Evolutionary conservation across 176 grass and related monocot species (phyloP), one percentile per base, ranked within the genome.

Genomic region (Echinochloa phyllopogon): DNA sequence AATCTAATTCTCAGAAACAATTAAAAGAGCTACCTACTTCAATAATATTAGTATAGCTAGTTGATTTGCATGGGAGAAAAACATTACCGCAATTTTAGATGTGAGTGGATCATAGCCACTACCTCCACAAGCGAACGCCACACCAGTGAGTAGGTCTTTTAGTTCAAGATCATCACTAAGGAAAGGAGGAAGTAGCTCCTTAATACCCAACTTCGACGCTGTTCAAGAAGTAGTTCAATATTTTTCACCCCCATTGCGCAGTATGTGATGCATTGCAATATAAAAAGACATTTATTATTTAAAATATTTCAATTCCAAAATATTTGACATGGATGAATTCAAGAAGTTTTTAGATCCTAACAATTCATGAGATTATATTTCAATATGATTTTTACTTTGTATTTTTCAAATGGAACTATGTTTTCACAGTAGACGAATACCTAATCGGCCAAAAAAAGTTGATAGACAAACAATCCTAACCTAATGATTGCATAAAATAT

Each of bases 51-150:
- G 3, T 39, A 38, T 49, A 67, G 2, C 4, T 70, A 44, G 5
- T 23, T 70, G 5, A 40, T 45, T 40, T 39, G 10, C 10, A 13
- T 21, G 2, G 14, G 37, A 13, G 11, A 21, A 25, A 8, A 50
- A 37, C 10, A 50, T 38, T 89, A 92, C 91, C 44, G 75, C 2
- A 0, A 75, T 3, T 65, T 10, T 33, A 12, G 91, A 76, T 56
- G 91, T 92, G 20, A 90, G 62, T 13, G 84, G 91, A 36, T 92
- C 91, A 51, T 79, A 92, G 80, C 91, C 91, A 75, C 83, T 92
- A 6, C 86, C 86, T 40, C 91, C 91, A 8, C 20, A 81, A 60
- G 91, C 87, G 29, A 92, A 92, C 0, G 80, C 80, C 8, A 92
- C 91, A 50, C 91, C 91, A 27, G 87, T 92, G 3, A 92, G 87